Percentiles rank a stretch among this genome's conserved stretches.
These are phyloP conservation scores for Eimeria tenella DNA, from an alignment of 169 alveolate genomes.

Conservation along the genomic window DNA sequence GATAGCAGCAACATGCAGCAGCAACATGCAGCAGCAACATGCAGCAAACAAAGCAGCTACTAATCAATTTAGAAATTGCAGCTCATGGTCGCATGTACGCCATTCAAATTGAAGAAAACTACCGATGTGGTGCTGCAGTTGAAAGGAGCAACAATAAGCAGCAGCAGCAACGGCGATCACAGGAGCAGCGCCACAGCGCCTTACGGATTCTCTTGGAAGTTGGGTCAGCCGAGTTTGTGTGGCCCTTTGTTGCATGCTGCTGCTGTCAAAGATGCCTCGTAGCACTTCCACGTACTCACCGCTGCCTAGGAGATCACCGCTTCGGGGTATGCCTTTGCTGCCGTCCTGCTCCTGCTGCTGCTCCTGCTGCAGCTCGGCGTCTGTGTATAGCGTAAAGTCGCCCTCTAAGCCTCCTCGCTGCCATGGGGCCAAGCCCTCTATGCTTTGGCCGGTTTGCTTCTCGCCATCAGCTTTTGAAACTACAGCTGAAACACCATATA, in stretches of 20 bases:
- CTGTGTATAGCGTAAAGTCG: constrained; percentile 50
- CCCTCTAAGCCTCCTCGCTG: constrained; percentile 27
- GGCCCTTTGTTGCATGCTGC: constrained; percentile 73
- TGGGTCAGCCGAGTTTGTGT: constrained; percentile 59
- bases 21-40: background rate
- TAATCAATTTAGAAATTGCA: too few species aligned
- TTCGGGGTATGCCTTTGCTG: constrained; percentile 13
- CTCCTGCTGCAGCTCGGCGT: constrained; percentile 35
- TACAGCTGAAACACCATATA: background rate
- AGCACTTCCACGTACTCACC: constrained; percentile 71
- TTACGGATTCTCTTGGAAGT: constrained; percentile 42
- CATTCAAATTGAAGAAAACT: too few species aligned
- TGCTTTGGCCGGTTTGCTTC: constrained; percentile 7
- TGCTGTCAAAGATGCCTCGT: constrained; percentile 75
- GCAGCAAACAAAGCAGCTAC: background rate
- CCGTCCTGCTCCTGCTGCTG: constrained; percentile 55
- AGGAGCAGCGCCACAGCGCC: background rate
- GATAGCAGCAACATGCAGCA: background rate
- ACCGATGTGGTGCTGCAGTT: background rate
- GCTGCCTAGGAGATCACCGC: constrained; percentile 36
- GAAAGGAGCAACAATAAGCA: background rate
- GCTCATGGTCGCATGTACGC: too few species aligned
- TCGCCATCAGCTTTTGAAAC: background rate
- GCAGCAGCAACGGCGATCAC: background rate
- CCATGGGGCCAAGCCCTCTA: background rate